phyloP scores from a whole-genome alignment of 441 rosid species.

The Adansonia madagascariensis region DNA sequence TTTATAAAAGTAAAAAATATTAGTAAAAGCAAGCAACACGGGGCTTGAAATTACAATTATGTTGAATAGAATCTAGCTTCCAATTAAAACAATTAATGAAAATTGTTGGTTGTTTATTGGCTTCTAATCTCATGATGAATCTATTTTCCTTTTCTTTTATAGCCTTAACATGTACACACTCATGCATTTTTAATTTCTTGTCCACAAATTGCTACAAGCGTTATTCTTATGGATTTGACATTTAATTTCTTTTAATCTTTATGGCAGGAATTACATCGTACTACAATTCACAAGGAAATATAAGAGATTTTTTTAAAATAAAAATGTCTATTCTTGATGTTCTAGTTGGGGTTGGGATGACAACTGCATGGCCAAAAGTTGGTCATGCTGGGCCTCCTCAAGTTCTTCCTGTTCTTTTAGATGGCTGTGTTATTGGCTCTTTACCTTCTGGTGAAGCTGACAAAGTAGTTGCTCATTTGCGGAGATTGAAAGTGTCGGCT shows the following conservation, averaged over 20 bases:
- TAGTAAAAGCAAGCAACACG: background rate
- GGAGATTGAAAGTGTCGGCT: constrained; percentile 83
- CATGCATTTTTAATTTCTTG: background rate
- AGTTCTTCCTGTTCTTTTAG: constrained; percentile 79
- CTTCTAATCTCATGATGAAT: constrained; percentile 1
- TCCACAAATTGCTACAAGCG: background rate
- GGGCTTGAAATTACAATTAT: background rate
- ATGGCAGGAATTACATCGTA: constrained; percentile 82
- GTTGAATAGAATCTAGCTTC: background rate
- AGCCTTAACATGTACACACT: background rate
- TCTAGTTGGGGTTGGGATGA: constrained; percentile 82
- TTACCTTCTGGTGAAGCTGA: constrained; percentile 61
- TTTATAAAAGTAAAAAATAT: background rate
- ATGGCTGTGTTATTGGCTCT: constrained; percentile 88
- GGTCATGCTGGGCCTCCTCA: constrained; percentile 85
- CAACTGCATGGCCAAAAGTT: constrained; percentile 79
- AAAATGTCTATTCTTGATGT: constrained; percentile 66
- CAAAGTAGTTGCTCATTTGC: constrained; percentile 72
- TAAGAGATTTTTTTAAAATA: constrained; percentile 72
- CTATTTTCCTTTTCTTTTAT: constrained; percentile 7
- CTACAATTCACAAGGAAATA: constrained; percentile 75
- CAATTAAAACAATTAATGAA: background rate
- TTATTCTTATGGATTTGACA: background rate
- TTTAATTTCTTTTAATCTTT: constrained; percentile 24
- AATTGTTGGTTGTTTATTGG: background rate